phyloP scores from a whole-genome alignment of 2,329 filamentous ascomycete species.

The Cordyceps tenuipes region DNA sequence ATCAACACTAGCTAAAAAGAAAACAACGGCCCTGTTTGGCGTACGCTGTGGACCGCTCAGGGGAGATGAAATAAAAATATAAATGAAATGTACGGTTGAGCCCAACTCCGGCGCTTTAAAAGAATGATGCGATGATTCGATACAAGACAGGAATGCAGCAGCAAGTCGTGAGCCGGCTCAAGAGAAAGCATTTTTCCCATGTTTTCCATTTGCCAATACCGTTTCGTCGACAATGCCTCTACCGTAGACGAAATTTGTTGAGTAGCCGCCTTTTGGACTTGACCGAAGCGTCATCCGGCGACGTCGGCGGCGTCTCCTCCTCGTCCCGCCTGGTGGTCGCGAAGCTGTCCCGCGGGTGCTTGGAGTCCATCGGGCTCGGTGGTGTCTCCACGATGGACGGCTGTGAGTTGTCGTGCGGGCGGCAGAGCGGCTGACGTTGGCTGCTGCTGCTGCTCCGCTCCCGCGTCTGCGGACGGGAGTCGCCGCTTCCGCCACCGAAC shows the following conservation, averaged over 20 bases:
- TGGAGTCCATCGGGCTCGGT: constrained; percentile 24
- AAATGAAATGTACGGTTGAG: not conserved
- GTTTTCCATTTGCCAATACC: no score
- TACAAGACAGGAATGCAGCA: not conserved
- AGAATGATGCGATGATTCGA: not conserved
- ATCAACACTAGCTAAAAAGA: not conserved
- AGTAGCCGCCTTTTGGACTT: constrained; percentile 20
- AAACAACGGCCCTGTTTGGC: not conserved
- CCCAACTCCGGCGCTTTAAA: constrained; percentile 10
- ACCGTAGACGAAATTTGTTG: constrained; percentile 13
- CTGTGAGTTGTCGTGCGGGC: constrained; percentile 10
- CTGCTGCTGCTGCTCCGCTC: constrained; percentile 15
- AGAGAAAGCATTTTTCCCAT: not conserved
- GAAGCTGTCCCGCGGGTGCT: constrained; percentile 33
- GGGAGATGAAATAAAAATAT: not conserved
- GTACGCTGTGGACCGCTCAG: constrained; percentile 6
- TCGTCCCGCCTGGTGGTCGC: constrained; percentile 16
- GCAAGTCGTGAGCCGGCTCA: not conserved
- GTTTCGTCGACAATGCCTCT: not conserved
- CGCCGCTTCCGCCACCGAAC: not conserved
- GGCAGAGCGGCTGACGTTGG: constrained; percentile 14
- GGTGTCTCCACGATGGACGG: constrained; percentile 9
- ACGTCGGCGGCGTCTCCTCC: constrained; percentile 29
- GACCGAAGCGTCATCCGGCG: constrained; percentile 24
- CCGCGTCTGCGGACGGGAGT: no score